Evolutionary conservation across 495 filamentous ascomycete species (phyloP).

Genomic region (Cudoniella acicularis): DNA sequence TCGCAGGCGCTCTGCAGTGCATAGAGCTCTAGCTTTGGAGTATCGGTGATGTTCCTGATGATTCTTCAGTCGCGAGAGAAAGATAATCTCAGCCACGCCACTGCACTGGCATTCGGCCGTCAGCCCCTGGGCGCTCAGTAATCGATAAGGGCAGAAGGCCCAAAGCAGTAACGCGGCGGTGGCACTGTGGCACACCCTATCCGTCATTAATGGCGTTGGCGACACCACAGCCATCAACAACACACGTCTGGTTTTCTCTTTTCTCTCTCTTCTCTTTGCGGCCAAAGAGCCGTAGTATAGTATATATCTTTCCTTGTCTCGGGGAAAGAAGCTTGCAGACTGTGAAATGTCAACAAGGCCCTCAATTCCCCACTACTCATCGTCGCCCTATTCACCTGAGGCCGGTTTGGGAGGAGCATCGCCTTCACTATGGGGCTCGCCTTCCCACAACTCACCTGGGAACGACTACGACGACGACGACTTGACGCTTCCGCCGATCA

Average conservation of each 20-base stretch:
- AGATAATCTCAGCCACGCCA: no score
- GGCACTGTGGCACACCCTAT: background rate
- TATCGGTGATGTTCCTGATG: background rate
- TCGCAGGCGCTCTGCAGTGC: constrained; percentile 1
- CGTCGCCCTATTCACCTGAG: background rate
- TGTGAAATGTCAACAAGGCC: background rate
- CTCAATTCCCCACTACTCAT: background rate
- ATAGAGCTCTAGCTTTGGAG: background rate
- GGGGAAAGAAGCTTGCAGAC: background rate
- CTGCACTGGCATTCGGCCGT: no score
- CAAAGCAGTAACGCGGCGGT: background rate
- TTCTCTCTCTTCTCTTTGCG: background rate
- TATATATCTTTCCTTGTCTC: background rate
- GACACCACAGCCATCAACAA: background rate
- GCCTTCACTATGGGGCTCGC: background rate
- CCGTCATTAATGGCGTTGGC: background rate
- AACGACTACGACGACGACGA: background rate
- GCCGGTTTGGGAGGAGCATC: no score
- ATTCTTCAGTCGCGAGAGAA: background rate
- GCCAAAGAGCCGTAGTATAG: background rate
- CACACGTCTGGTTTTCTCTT: background rate
- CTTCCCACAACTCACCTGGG: background rate
- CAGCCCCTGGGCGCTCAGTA: background rate
- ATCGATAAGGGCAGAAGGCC: constrained; percentile 2
- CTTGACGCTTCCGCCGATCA: constrained; percentile 5